A percentile compares a stretch with the other conserved stretches of the same genome.
Conservation (phyloP, 2,329 filamentous ascomycete species). For the Ophiostoma tasmaniense region DNA sequence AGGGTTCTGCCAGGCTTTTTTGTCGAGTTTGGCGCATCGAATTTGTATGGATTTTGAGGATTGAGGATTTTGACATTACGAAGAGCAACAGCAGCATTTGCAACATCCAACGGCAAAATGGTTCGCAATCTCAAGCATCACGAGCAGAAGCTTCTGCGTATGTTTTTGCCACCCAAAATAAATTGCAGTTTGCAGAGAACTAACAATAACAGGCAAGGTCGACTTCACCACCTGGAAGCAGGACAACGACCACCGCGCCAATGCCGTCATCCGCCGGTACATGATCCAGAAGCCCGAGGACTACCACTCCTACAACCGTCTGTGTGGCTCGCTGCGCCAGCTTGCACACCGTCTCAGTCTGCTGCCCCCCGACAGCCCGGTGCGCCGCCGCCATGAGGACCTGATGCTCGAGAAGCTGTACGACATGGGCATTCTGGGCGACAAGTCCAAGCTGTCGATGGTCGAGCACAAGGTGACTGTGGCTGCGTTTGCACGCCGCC, state of each 20-base stretch:
- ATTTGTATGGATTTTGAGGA: not conserved
- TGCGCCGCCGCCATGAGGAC: slow-evolving; percentile 75
- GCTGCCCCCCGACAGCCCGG: slow-evolving; percentile 68
- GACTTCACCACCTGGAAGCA: slow-evolving; percentile 93
- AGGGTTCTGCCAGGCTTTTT: slow-evolving; percentile 14
- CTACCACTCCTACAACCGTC: slow-evolving; percentile 59
- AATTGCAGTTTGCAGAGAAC: not conserved
- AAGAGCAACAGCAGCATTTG: not conserved
- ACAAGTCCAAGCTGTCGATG: slow-evolving; percentile 66
- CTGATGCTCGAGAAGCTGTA: slow-evolving; percentile 85
- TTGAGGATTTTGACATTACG: not conserved
- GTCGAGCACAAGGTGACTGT: slow-evolving; percentile 88
- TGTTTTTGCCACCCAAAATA: not conserved
- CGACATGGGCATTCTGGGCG: slow-evolving; percentile 79
- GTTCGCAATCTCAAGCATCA: slow-evolving; percentile 94
- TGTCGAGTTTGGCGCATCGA: not conserved
- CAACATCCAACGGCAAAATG: slow-evolving; percentile 46
- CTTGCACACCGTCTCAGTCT: slow-evolving; percentile 81
- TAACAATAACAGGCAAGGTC: slow-evolving; percentile 40
- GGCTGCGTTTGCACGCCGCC: slow-evolving; percentile 72
- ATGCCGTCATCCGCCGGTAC: slow-evolving; percentile 70
- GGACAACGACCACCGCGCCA: slow-evolving; percentile 78
- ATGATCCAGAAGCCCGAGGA: slow-evolving; percentile 84
- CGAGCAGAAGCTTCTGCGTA: slow-evolving; percentile 77
- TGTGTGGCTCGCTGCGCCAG: slow-evolving; percentile 77